phyloP scores from a whole-genome alignment of 352 stramenopile species.

The Phytophthora agathidicida region DNA sequence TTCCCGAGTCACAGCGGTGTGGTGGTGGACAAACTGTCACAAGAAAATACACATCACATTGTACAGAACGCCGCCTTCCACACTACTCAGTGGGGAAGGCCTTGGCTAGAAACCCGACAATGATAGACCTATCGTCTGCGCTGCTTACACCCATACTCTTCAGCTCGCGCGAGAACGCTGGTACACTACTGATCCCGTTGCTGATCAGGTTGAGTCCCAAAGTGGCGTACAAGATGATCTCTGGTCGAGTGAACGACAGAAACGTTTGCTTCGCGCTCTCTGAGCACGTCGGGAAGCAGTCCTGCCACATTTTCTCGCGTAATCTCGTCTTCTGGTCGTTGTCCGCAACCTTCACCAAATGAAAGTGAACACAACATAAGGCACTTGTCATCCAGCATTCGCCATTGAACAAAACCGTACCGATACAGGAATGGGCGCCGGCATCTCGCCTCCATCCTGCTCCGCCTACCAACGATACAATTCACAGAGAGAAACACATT shows the following conservation, averaged over 20 bases:
- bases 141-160: constrained; percentile 75
- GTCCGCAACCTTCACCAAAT: constrained; percentile 37
- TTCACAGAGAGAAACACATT: neutral
- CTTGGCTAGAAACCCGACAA: constrained; percentile 77
- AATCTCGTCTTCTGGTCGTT: constrained; percentile 51
- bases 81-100: constrained; percentile 74
- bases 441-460: constrained; percentile 22
- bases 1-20: constrained; percentile 1
- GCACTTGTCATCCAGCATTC: neutral
- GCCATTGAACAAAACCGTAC: constrained; percentile 9
- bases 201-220: constrained; percentile 86
- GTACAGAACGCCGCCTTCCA: constrained; percentile 13
- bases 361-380: neutral
- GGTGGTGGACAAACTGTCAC: constrained; percentile 9
- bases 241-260: constrained; percentile 73
- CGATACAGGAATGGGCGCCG: constrained; percentile 19
- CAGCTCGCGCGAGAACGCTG: constrained; percentile 81
- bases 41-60: constrained; percentile 37
- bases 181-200: constrained; percentile 84
- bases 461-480: constrained; percentile 14
- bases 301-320: constrained; percentile 77
- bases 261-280: constrained; percentile 74
- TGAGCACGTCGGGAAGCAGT: constrained; percentile 83
- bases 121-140: constrained; percentile 74
- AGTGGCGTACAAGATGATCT: constrained; percentile 83